Percentiles rank a stretch among this genome's conserved stretches.
Conservation (phyloP, 306 rosid species). For the Quercus alba region DNA sequence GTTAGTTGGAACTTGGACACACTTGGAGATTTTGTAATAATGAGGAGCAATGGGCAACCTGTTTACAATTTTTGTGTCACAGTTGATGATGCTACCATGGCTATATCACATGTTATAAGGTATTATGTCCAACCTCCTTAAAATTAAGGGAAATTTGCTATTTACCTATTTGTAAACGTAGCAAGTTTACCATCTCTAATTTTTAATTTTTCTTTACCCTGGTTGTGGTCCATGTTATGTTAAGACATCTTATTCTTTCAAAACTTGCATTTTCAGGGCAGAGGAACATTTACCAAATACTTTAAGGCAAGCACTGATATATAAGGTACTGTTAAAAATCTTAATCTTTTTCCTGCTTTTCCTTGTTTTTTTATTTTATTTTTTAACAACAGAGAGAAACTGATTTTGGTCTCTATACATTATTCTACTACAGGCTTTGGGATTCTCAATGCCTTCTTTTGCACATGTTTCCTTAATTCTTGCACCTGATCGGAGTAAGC, state of each 20-base stretch:
- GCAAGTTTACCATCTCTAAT: background rate
- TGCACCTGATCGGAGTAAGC: slow-evolving; percentile 94
- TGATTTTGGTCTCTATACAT: slow-evolving; percentile 22
- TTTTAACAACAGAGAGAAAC: background rate
- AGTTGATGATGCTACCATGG: slow-evolving; percentile 99
- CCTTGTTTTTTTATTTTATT: background rate
- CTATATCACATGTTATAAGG: slow-evolving; percentile 97
- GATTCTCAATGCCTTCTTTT: slow-evolving; percentile 70
- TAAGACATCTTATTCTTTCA: background rate
- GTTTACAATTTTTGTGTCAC: slow-evolving; percentile 98
- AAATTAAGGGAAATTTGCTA: background rate
- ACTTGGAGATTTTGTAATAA: slow-evolving; percentile 93
- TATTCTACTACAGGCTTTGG: slow-evolving; percentile 59
- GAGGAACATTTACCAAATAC: slow-evolving; percentile 92
- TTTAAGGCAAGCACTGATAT: slow-evolving; percentile 81
- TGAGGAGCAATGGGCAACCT: slow-evolving; percentile 99
- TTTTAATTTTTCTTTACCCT: background rate
- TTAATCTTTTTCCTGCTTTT: slow-evolving; percentile 4
- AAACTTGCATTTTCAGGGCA: slow-evolving; percentile 52
- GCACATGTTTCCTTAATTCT: slow-evolving; percentile 96
- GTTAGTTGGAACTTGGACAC: slow-evolving; percentile 98
- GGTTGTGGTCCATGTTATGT: background rate
- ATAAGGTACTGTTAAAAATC: slow-evolving; percentile 48
- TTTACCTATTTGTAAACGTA: background rate
- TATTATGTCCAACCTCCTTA: slow-evolving; percentile 25